phyloP scores from a whole-genome alignment of 208 protist species.

The Naegleria gruberi region DNA sequence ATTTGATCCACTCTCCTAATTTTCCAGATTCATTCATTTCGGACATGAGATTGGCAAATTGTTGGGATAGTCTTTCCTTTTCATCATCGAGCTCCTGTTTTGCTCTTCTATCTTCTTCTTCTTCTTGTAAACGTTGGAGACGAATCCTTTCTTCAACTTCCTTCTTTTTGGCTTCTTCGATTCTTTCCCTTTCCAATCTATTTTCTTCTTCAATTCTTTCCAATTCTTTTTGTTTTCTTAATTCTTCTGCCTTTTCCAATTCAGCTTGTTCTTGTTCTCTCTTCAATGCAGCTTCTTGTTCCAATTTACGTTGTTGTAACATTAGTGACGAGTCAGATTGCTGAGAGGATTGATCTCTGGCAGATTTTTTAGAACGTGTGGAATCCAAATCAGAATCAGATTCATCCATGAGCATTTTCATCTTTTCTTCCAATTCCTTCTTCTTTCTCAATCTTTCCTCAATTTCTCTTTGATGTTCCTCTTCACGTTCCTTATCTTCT shows the following conservation, averaged over 20 bases:
- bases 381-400: not conserved
- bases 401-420: not conserved
- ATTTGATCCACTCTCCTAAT: not conserved
- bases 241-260: not conserved
- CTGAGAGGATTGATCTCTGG: not conserved
- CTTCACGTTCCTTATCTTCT: not conserved
- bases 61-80: not conserved
- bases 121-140: not conserved
- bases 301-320: not conserved
- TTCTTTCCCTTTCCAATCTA: not conserved
- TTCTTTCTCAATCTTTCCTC: not conserved
- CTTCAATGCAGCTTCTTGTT: not conserved
- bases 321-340: not conserved
- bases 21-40: not conserved
- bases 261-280: not conserved
- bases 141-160: not conserved
- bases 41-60: not conserved
- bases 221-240: too few species aligned
- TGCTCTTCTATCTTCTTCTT: not conserved
- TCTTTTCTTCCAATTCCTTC: not conserved
- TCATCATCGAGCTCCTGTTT: not conserved
- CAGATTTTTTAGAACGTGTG: too few species aligned
- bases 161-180: not conserved
- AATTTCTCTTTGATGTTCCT: not conserved
- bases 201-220: not conserved